A percentile compares a stretch with the other conserved stretches of the same genome.
Conservation (phyloP, 1,284 basidiomycete genomes). For the Vanrija sp. region DNA sequence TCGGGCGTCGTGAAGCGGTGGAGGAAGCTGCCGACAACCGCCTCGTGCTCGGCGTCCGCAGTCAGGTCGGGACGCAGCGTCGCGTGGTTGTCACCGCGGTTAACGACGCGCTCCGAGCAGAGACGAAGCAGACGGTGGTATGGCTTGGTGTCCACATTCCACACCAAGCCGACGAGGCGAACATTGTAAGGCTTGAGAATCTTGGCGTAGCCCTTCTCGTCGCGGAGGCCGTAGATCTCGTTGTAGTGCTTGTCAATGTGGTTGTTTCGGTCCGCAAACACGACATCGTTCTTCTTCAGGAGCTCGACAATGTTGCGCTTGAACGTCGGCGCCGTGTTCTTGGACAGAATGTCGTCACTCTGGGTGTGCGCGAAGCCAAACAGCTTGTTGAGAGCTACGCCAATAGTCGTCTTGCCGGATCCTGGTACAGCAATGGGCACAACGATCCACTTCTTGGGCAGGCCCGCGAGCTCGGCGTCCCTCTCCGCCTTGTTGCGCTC, state of each 20-base stretch:
- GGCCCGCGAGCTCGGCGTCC: conserved; percentile 24
- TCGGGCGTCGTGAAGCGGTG: conserved; percentile 62
- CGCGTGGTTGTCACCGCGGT: conserved; percentile 80
- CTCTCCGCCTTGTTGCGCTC: conserved; percentile 19
- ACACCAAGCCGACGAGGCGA: conserved; percentile 73
- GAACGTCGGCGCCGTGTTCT: conserved; percentile 74
- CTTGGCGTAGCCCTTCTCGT: conserved; percentile 19
- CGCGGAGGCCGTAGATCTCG: conserved; percentile 58
- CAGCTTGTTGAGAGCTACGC: conserved; percentile 70
- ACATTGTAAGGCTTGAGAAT: conserved; percentile 46
- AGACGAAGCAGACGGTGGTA: conserved; percentile 62
- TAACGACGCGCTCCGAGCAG: conserved; percentile 67
- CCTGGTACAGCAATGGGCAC: conserved; percentile 89
- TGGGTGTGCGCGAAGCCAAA: conserved; percentile 86
- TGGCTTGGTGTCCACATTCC: conserved; percentile 60
- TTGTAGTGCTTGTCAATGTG: conserved; percentile 73
- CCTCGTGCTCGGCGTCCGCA: conserved; percentile 63
- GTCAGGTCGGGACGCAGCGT: conserved; percentile 61
- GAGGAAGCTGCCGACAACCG: conserved; percentile 77
- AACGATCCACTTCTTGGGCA: conserved; percentile 72
- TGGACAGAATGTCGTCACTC: conserved; percentile 80
- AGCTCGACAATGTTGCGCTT: conserved; percentile 67
- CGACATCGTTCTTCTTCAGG: conserved; percentile 64
- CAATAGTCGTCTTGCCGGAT: conserved; percentile 84
- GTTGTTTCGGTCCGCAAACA: conserved; percentile 91